phyloP scores from a whole-genome alignment of 2,329 filamentous ascomycete species.

The Aspergillus sclerotialis region DNA sequence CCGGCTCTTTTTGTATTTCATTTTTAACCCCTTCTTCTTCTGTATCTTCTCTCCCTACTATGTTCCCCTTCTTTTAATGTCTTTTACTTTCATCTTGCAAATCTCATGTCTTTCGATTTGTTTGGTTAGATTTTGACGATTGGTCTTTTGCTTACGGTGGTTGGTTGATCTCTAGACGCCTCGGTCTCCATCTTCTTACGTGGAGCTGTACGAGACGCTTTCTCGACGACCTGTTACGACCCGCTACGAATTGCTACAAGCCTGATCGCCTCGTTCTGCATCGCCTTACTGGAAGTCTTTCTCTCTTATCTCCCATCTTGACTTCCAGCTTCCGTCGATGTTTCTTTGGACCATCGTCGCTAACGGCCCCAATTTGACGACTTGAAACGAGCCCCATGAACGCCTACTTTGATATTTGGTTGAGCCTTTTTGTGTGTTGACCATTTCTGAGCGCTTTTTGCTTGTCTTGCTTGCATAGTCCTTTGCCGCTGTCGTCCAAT shows the following conservation, averaged over 20 bases:
- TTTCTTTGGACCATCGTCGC: conserved; percentile 11
- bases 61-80: too few relatives aligned
- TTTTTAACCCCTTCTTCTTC: too few relatives aligned
- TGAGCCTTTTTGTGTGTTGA: conserved; percentile 16
- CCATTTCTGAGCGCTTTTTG: conserved; percentile 19
- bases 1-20: too few relatives aligned
- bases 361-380: conserved; percentile 31
- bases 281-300: conserved; percentile 5
- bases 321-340: conserved; percentile 1
- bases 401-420: conserved; percentile 21
- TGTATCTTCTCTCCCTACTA: too few relatives aligned
- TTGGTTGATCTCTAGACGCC: too few relatives aligned
- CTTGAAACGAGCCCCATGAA: conserved; percentile 38
- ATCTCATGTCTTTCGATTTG: too few relatives aligned
- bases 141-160: too few relatives aligned
- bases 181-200: too few relatives aligned
- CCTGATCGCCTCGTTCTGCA: conserved; percentile 9
- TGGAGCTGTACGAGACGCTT: too few relatives aligned
- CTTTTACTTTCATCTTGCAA: too few relatives aligned
- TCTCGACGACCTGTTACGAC: conserved; percentile 25
- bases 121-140: too few relatives aligned
- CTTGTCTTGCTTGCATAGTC: conserved; percentile 21
- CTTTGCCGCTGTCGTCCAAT: conserved; percentile 9
- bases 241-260: conserved; percentile 15
- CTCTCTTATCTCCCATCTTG: conserved; percentile 3